A percentile compares a stretch with the other conserved stretches of the same genome.
phyloP scores from a whole-genome alignment of 805 yeast species.

The Zygotorulaspora florentina region DNA sequence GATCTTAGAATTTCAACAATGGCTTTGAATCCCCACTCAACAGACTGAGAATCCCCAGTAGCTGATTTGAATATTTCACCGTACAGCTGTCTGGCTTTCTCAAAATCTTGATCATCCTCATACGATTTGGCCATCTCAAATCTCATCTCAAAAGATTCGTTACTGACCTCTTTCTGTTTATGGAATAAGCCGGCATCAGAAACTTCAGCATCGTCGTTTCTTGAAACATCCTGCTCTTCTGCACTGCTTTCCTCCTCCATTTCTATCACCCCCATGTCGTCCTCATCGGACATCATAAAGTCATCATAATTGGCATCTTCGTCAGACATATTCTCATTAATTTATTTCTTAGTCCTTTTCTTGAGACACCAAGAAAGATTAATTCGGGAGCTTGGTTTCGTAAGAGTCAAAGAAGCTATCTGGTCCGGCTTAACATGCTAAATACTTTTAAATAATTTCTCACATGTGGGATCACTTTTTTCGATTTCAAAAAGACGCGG shows the following conservation, averaged over 20 bases:
- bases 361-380: not conserved
- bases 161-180: not conserved
- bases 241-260: slow-evolving; percentile 27
- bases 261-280: slow-evolving; percentile 23
- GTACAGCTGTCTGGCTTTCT: slow-evolving; percentile 10
- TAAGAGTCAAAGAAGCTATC: not conserved
- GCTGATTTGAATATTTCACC: not conserved
- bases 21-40: slow-evolving; percentile 7
- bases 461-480: no score
- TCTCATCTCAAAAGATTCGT: slow-evolving; percentile 3
- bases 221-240: slow-evolving; percentile 8
- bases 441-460: no score
- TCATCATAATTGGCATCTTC: slow-evolving; percentile 29
- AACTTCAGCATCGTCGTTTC: not conserved
- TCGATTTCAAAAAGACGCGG: no score
- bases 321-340: slow-evolving; percentile 11
- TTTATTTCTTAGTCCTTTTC: not conserved
- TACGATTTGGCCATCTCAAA: slow-evolving; percentile 12
- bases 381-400: not conserved
- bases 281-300: slow-evolving; percentile 34
- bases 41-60: not conserved
- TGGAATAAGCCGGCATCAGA: not conserved
- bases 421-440: no score
- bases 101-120: slow-evolving; percentile 16
- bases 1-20: slow-evolving; percentile 4